A percentile compares a stretch with the other conserved stretches of the same genome.
Evolutionary conservation across 768 basidiomycete species (phyloP).

Genomic region (Tubosaeta brunneosetosa): DNA sequence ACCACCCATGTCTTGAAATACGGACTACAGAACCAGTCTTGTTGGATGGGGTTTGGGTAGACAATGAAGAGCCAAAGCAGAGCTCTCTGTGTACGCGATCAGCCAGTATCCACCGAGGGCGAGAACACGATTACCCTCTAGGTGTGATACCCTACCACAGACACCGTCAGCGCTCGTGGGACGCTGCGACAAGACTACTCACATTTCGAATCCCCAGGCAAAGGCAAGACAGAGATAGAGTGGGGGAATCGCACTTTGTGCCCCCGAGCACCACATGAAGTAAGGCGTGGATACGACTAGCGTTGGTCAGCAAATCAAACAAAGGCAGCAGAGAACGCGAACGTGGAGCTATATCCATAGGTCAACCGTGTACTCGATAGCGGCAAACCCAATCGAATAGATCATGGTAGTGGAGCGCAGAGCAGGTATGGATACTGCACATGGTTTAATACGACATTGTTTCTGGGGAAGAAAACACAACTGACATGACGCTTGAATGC

Average conservation of each 20-base stretch:
- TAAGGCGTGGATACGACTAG: slow-evolving; percentile 66
- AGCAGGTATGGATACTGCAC: slow-evolving; percentile 66
- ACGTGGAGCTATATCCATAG: slow-evolving; percentile 52
- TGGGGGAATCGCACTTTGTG: slow-evolving; percentile 55
- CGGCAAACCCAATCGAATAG: slow-evolving; percentile 58
- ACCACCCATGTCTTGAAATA: slow-evolving; percentile 73
- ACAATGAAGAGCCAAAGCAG: slow-evolving; percentile 83
- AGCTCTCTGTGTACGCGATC: slow-evolving; percentile 48
- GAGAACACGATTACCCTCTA: slow-evolving; percentile 54
- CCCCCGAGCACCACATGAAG: slow-evolving; percentile 45
- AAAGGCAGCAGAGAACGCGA: neutral
- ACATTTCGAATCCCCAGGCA: slow-evolving; percentile 77
- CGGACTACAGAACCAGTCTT: slow-evolving; percentile 70
- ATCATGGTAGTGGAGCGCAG: slow-evolving; percentile 55
- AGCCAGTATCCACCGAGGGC: neutral
- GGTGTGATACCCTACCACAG: slow-evolving; percentile 59
- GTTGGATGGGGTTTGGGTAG: slow-evolving; percentile 54
- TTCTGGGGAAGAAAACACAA: slow-evolving; percentile 29
- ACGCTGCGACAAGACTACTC: slow-evolving; percentile 18
- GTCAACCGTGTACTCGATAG: slow-evolving; percentile 76
- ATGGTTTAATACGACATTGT: neutral
- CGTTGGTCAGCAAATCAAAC: neutral
- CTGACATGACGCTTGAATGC: slow-evolving; percentile 87
- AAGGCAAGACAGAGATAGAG: slow-evolving; percentile 59
- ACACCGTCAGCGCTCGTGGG: neutral